Evolutionary conservation across 73 alveolate species (phyloP), one percentile per base, ranked within the genome.

Genomic region (Symbiodinium natans): DNA sequence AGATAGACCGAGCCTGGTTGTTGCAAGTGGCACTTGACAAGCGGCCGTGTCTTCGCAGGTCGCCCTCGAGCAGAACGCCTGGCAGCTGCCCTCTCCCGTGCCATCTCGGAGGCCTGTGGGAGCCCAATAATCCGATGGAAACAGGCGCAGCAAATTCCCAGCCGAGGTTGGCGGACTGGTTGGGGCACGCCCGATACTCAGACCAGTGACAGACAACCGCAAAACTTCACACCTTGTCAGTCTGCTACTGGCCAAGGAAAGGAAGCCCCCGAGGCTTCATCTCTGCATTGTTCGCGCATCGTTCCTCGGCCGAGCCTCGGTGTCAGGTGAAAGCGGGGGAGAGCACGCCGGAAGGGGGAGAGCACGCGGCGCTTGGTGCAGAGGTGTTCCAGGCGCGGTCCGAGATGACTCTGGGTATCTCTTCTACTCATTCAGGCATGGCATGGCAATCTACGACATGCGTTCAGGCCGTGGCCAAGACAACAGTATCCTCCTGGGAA

Each of bases 321-420:
- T 56, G 74, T 9, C 74, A 63, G 77, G 77, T 27, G 36, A 63
- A 63, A 63, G 77, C 77, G 15, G 31, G 15, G 39, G 77, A 63
- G 15, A 63, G 34, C 77, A n/a, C 40, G 83, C 29, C 27, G 82
- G 80, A 33, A 39, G 63, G 2, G 33, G 75, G 48, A 9, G 96
- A 89, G 48, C 68, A 43, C 29, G 82, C 86, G 43, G 96, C 77
- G 63, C 43, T 89, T 42, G 96, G 96, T 7, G 52, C 87, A 1
- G 96, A 89, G 29, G 96, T 89, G 52, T 89, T 89, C 75, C 96
- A 89, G 82, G 84, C 29, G 15, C 29, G 63, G 8, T 48, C 23
- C n/a, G n/a, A n/a, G n/a, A n/a, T n/a, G n/a, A n/a, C n/a, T n/a
- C n/a, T n/a, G n/a, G n/a, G n/a, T n/a, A n/a, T n/a, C n/a, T n/a